A percentile compares a stretch with the other conserved stretches of the same genome.
Conservation (phyloP, 805 yeast genomes). For the Saturnispora serradocipensis region DNA sequence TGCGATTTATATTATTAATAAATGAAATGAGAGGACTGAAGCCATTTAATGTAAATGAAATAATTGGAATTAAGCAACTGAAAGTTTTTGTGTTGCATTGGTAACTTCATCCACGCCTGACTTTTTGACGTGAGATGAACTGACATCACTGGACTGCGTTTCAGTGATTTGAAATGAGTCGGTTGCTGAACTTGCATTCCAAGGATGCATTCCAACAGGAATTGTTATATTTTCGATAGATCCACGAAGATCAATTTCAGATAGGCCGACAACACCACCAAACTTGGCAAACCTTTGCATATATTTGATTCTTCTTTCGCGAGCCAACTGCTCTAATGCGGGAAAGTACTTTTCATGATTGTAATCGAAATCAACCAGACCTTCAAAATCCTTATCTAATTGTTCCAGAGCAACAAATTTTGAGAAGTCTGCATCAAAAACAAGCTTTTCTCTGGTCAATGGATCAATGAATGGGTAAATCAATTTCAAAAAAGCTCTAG, state of each 20-base stretch:
- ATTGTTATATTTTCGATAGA: slow-evolving; percentile 14
- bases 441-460: slow-evolving; percentile 84
- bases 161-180: not conserved
- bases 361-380: slow-evolving; percentile 75
- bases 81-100: not conserved
- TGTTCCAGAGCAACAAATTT: slow-evolving; percentile 75
- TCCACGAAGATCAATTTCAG: slow-evolving; percentile 72
- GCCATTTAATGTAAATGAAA: not conserved
- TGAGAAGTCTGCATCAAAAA: slow-evolving; percentile 81
- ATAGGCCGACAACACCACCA: slow-evolving; percentile 68
- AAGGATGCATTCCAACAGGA: slow-evolving; percentile 27
- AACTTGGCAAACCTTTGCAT: slow-evolving; percentile 59
- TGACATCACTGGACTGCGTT: not conserved
- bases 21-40: not conserved
- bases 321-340: slow-evolving; percentile 51
- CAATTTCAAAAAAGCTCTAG: slow-evolving; percentile 83
- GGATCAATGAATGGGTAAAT: slow-evolving; percentile 97
- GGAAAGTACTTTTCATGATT: slow-evolving; percentile 77
- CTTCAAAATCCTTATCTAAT: slow-evolving; percentile 79
- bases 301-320: slow-evolving; percentile 50
- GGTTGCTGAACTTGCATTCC: slow-evolving; percentile 5
- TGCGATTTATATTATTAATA: not conserved
- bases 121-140: not conserved
- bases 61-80: not conserved
- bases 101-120: not conserved